Percentiles rank a stretch among this genome's conserved stretches.
Conservation (phyloP, 805 yeast species). For the Huiozyma sinensis region DNA sequence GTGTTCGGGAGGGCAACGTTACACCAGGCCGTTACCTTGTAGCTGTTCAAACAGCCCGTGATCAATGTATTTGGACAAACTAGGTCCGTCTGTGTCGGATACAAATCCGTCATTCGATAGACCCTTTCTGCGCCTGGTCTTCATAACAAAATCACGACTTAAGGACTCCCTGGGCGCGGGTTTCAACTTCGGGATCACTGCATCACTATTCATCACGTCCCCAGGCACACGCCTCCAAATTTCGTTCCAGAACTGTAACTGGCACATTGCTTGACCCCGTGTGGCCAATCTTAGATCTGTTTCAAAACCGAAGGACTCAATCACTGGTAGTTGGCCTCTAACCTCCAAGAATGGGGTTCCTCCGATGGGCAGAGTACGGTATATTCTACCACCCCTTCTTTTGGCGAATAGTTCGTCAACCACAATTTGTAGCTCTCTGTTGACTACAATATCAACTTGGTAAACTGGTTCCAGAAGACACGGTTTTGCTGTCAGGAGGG, state of each 20-base stretch:
- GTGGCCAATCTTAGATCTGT: slow-evolving; percentile 72
- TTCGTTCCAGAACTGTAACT: slow-evolving; percentile 44
- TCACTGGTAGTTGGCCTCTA: slow-evolving; percentile 66
- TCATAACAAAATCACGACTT: slow-evolving; percentile 82
- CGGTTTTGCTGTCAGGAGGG: slow-evolving; percentile 70
- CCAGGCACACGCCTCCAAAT: slow-evolving; percentile 80
- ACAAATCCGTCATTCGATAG: slow-evolving; percentile 45
- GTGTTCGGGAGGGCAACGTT: not conserved
- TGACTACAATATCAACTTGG: slow-evolving; percentile 46
- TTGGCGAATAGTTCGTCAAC: slow-evolving; percentile 41
- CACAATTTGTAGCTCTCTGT: slow-evolving; percentile 36
- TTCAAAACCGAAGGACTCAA: slow-evolving; percentile 84
- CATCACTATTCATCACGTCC: slow-evolving; percentile 68
- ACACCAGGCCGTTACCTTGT: slow-evolving; percentile 36
- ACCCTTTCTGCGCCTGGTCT: slow-evolving; percentile 85
- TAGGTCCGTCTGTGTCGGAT: slow-evolving; percentile 25
- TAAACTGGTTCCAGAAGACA: slow-evolving; percentile 75
- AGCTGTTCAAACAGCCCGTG: slow-evolving; percentile 44
- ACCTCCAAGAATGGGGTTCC: slow-evolving; percentile 62
- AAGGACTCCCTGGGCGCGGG: slow-evolving; percentile 62
- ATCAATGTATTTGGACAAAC: slow-evolving; percentile 56
- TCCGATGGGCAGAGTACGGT: slow-evolving; percentile 42
- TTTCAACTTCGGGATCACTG: slow-evolving; percentile 54
- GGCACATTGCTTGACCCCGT: slow-evolving; percentile 67
- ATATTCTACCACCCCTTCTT: slow-evolving; percentile 58